Evolutionary conservation across 1,284 basidiomycete genomes (phyloP), one percentile per base, ranked within the genome.

Genomic region (Grifola frondosa): DNA sequence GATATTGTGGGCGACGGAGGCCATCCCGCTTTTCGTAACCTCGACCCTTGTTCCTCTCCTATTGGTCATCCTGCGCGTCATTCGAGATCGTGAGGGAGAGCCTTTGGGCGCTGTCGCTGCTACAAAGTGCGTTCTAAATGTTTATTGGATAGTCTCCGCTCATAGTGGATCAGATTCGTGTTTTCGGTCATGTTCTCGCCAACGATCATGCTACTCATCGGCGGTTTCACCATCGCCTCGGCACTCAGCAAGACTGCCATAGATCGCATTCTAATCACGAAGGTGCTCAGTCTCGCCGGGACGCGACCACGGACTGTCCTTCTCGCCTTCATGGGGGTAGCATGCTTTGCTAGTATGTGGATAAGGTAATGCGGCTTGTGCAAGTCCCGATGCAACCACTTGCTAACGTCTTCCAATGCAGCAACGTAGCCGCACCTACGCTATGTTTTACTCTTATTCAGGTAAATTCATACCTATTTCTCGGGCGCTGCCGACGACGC

Each of bases 291-390:
- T 55, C 71, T 97, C 35, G 97, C 97, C 3, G 96, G 97, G 1
- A 88, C 91, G 7, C 78, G 78, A 44, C 97, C 95, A 1, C 84
- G 81, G 53, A 82, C 80, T 0, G 95, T 99, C 2, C 71, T 99
- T 13, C 77, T 99, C 28, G 89, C 93, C 0, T 92, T 98, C 67
- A 99, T 99, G 97, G 81, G 77, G 29, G 95, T 99, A 5, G 90
- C 95, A 1, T 97, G 95, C 61, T 99, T 99, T 62, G 94, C 96
- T 2, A 93, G 90, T 64, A 99, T 98, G 97, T 99, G 95, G 97
- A 98, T 99, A 59, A 88, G 84, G 78, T 91, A 63, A 44, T 74
- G 64, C 30, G 2, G 59, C 58, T 20, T 63, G 58, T 56, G 61
- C 34, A 42, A 21, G 36, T 23, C 20, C 19, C 22, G 30, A 16